Evolutionary conservation across 75 land plant species (phyloP).

Genomic region (Pinus tabuliformis): DNA sequence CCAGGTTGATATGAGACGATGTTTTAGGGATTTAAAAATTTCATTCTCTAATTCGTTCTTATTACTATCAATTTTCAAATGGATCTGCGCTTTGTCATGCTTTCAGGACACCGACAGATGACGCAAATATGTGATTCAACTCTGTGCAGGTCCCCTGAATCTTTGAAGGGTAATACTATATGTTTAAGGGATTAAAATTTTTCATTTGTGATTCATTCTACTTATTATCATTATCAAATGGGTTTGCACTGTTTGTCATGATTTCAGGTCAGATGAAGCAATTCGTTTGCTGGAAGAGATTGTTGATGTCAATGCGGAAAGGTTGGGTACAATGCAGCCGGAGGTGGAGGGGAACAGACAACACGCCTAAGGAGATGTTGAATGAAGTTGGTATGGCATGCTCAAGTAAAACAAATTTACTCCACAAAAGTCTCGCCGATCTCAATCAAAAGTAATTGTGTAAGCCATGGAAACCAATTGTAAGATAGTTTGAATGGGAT

Average conservation of each 20-base stretch:
- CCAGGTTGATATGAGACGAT: too few species aligned
- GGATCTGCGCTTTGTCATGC: not conserved
- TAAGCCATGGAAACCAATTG: not conserved
- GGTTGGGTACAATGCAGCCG: slow-evolving; percentile 43
- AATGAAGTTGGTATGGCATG: slow-evolving; percentile 30
- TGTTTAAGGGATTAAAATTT: too few species aligned
- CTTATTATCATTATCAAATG: not conserved
- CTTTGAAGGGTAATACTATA: too few species aligned
- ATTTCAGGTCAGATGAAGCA: slow-evolving; percentile 39
- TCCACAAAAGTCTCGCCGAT: slow-evolving; percentile 13
- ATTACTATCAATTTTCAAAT: not conserved
- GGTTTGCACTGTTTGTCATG: not conserved
- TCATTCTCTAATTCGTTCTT: too few species aligned
- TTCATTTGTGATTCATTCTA: too few species aligned
- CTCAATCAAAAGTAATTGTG: not conserved
- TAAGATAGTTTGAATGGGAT: too few species aligned
- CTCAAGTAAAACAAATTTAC: slow-evolving; percentile 26
- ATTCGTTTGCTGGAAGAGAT: slow-evolving; percentile 32
- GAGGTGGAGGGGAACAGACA: slow-evolving; percentile 36
- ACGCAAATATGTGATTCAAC: slow-evolving; percentile 17
- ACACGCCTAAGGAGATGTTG: slow-evolving; percentile 24
- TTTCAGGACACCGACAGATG: slow-evolving; percentile 36
- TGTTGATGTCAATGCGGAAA: slow-evolving; percentile 36
- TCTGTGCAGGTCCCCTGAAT: too few species aligned
- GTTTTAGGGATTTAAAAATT: too few species aligned